Evolutionary conservation across 306 rosid genomes (phyloP).

Genomic region (Cucumis sativus): DNA sequence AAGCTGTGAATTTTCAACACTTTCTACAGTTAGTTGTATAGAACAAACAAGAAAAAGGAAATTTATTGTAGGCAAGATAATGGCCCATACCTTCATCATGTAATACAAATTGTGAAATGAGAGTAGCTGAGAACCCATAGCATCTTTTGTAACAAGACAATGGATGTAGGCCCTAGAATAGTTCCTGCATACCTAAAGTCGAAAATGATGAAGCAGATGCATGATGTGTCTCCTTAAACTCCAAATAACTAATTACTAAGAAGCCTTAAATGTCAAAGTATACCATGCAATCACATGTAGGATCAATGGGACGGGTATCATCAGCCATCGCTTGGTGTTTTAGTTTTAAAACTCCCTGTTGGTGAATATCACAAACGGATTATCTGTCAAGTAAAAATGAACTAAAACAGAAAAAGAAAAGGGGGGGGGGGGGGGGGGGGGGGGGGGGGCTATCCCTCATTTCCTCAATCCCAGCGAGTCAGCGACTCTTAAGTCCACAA

Average conservation of each 20-base stretch:
- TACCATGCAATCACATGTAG: conserved; percentile 87
- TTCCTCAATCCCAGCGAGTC: neutral
- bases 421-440: too few relatives aligned
- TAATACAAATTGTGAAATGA: conserved; percentile 83
- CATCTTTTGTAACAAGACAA: conserved; percentile 89
- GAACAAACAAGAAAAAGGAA: neutral
- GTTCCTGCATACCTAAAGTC: conserved; percentile 73
- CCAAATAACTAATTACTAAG: neutral
- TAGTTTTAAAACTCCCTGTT: conserved; percentile 80
- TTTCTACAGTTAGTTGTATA: neutral
- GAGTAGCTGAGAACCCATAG: conserved; percentile 97
- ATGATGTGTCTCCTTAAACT: neutral
- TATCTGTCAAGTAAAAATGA: neutral
- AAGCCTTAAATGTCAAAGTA: conserved; percentile 12
- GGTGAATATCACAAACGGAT: neutral
- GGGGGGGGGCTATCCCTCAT: neutral
- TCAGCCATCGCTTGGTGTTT: conserved; percentile 78
- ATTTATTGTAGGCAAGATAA: neutral
- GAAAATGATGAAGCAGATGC: conserved; percentile 16
- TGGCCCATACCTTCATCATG: conserved; percentile 67
- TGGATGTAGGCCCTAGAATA: conserved; percentile 89
- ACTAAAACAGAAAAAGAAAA: neutral
- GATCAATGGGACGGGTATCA: conserved; percentile 86
- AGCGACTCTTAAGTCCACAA: neutral
- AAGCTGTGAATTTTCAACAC: conserved; percentile 38